Percentiles rank a stretch among this genome's conserved stretches.
phyloP scores from a whole-genome alignment of 345 rosid genomes.

The sweet orange (Citrus sinensis) region DVS_A1.0 CM039168.1:25542501-25543000 shows the following conservation, averaged over 20 bases:
- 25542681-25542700: constrained; percentile 89
- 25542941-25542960: constrained; percentile 76
- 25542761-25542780: not conserved
- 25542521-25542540: not conserved
- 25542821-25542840: constrained; percentile 92
- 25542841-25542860: constrained; percentile 67
- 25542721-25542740: not conserved
- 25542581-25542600: not conserved
- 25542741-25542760: not conserved
- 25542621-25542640: constrained; percentile 81
- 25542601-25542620: constrained; percentile 98
- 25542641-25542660: constrained; percentile 88
- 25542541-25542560: not conserved
- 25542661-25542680: constrained; percentile 88
- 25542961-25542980: constrained; percentile 72
- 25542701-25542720: constrained; percentile 4
- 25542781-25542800: constrained; percentile 9
- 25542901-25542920: constrained; percentile 62
- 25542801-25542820: constrained; percentile 64
- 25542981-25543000: constrained; percentile 67
- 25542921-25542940: constrained; percentile 45
- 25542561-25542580: not conserved
- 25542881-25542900: constrained; percentile 95
- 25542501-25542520: not conserved
- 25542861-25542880: constrained; percentile 81